These are phyloP conservation scores for Daldinia sp. DNA, from an alignment of 2,329 filamentous ascomycete genomes.

Conservation along the genomic window DNA sequence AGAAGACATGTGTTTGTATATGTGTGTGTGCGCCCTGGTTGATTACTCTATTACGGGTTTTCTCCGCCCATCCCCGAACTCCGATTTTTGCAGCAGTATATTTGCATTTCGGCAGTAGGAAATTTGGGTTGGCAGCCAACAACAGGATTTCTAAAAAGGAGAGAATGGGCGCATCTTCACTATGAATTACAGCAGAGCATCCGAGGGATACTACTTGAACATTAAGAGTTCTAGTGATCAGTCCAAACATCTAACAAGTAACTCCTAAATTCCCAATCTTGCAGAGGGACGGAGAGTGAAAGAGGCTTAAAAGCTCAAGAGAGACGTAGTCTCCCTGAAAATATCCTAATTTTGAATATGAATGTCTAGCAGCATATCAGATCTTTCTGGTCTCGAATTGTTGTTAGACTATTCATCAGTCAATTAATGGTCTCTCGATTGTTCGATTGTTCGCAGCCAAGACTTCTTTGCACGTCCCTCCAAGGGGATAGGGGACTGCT, in stretches of 20 bases:
- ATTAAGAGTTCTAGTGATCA: constrained; percentile 42
- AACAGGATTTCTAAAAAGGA: constrained; percentile 28
- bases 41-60: constrained; percentile 45
- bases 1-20: constrained; percentile 40
- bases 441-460: constrained; percentile 36
- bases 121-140: constrained; percentile 41
- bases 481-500: constrained; percentile 16
- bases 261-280: constrained; percentile 49
- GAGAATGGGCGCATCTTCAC: constrained; percentile 40
- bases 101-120: constrained; percentile 42
- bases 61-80: constrained; percentile 41
- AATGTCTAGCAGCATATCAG: constrained; percentile 34
- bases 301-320: constrained; percentile 39
- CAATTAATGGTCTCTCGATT: constrained; percentile 40
- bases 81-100: constrained; percentile 42
- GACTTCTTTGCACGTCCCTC: constrained; percentile 33
- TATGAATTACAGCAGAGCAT: constrained; percentile 40
- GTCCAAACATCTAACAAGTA: constrained; percentile 45
- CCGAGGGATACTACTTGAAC: constrained; percentile 41
- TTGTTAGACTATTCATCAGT: constrained; percentile 40
- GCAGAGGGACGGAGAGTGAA: constrained; percentile 47
- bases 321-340: constrained; percentile 37
- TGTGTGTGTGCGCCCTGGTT: constrained; percentile 47
- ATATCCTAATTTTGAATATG: constrained; percentile 42
- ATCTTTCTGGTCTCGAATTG: constrained; percentile 22